Conservation (phyloP, 2,329 filamentous ascomycete species). For the Apiospora phragmitis region DNA sequence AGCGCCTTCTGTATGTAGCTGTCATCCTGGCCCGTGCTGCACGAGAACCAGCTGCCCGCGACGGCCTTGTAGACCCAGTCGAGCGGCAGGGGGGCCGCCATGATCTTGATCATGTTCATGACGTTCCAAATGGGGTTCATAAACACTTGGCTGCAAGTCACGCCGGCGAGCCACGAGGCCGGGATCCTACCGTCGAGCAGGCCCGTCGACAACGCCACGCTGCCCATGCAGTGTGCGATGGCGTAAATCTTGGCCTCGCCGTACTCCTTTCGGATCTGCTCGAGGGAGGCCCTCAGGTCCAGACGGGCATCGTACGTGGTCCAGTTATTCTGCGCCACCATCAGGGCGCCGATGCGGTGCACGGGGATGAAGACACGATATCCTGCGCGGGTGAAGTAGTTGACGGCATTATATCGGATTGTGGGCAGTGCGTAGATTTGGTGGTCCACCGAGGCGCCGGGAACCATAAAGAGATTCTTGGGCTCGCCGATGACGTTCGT, state of each 20-base stretch:
- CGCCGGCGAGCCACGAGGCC: slow-evolving; percentile 54
- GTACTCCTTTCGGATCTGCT: slow-evolving; percentile 47
- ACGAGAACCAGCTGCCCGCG: slow-evolving; percentile 57
- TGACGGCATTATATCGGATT: slow-evolving; percentile 62
- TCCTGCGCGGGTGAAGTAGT: slow-evolving; percentile 61
- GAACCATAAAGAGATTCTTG: slow-evolving; percentile 60
- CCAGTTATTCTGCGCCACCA: slow-evolving; percentile 50
- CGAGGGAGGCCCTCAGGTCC: slow-evolving; percentile 57
- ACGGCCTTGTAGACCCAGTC: slow-evolving; percentile 49
- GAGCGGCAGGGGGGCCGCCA: slow-evolving; percentile 46
- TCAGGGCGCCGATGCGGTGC: slow-evolving; percentile 57
- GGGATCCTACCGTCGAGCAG: slow-evolving; percentile 63
- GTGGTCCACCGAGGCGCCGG: slow-evolving; percentile 63
- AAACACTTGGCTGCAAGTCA: slow-evolving; percentile 63
- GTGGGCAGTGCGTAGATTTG: slow-evolving; percentile 64
- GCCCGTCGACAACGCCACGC: slow-evolving; percentile 58
- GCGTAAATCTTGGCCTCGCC: slow-evolving; percentile 50
- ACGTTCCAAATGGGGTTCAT: slow-evolving; percentile 61
- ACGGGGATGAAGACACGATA: slow-evolving; percentile 61
- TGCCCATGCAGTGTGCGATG: slow-evolving; percentile 64
- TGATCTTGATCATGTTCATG: slow-evolving; percentile 57
- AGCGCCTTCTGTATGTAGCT: slow-evolving; percentile 49
- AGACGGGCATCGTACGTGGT: slow-evolving; percentile 62
- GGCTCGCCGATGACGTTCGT: slow-evolving; percentile 37
- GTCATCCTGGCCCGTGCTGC: slow-evolving; percentile 47